phyloP scores from a whole-genome alignment of 768 basidiomycete species.

The Lentinula boryana region DNA sequence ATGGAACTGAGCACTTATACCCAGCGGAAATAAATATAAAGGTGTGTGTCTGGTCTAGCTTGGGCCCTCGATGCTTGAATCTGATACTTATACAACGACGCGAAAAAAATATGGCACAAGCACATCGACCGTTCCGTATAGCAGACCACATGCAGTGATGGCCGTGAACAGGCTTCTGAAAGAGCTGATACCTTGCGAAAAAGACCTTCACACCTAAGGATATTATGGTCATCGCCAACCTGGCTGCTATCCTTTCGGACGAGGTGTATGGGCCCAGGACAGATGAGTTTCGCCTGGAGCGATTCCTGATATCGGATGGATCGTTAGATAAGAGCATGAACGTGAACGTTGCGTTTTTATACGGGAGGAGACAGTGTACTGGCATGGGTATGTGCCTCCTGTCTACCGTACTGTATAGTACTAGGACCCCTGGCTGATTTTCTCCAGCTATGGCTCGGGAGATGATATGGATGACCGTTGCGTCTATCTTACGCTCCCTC shows the following conservation, averaged over 20 bases:
- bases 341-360: constrained; percentile 8
- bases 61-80: background rate
- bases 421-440: constrained; percentile 9
- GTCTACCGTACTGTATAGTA: background rate
- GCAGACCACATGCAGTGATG: constrained; percentile 1
- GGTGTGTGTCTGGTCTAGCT: background rate
- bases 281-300: constrained; percentile 22
- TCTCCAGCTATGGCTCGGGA: background rate
- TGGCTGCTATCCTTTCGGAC: constrained; percentile 1
- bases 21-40: background rate
- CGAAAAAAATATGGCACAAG: background rate
- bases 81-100: background rate
- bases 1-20: constrained; percentile 1
- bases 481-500: background rate
- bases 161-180: constrained; percentile 1
- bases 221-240: constrained; percentile 8
- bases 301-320: constrained; percentile 11
- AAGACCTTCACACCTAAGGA: constrained; percentile 9
- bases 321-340: background rate
- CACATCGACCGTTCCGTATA: background rate
- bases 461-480: background rate
- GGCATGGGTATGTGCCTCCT: background rate
- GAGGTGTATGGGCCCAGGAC: constrained; percentile 20
- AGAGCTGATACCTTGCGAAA: too few relatives aligned
- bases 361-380: constrained; percentile 11